A percentile compares a stretch with the other conserved stretches of the same genome.
phyloP scores from a whole-genome alignment of 73 alveolate species.

The Paramecium pentaurelia region DNA sequence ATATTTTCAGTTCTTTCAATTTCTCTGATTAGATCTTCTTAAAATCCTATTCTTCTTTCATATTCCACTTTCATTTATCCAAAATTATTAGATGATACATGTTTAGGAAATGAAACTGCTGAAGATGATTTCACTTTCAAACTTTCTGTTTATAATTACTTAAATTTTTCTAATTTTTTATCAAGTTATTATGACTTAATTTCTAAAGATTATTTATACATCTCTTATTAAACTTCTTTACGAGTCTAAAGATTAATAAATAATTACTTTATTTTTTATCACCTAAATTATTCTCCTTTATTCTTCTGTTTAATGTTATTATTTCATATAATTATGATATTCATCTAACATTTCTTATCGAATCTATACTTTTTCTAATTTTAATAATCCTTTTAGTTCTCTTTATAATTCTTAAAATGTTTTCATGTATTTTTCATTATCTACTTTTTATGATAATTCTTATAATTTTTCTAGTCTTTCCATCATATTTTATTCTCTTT shows the following conservation, averaged over 20 bases:
- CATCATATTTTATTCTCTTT: neutral
- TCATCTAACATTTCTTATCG: neutral
- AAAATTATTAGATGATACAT: neutral
- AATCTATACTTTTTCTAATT: neutral
- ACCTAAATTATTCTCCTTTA: neutral
- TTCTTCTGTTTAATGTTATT: neutral
- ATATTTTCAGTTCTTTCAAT: slow-evolving; percentile 33
- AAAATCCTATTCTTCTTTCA: slow-evolving; percentile 30
- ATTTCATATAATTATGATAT: slow-evolving; percentile 4
- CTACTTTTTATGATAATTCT: neutral
- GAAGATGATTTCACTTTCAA: neutral
- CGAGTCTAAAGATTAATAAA: neutral
- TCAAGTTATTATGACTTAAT: neutral
- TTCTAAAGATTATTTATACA: neutral
- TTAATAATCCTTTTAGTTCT: neutral
- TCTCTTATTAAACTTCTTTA: neutral
- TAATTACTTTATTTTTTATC: neutral
- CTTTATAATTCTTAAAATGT: neutral
- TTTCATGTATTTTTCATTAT: neutral
- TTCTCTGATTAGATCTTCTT: neutral
- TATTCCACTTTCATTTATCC: neutral
- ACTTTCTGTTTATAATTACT: neutral
- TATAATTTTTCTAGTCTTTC: neutral
- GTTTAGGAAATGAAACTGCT: neutral
- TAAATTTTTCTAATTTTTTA: neutral